Conservation (phyloP, 129 eudicot species). For the Lonicera japonica region DNA sequence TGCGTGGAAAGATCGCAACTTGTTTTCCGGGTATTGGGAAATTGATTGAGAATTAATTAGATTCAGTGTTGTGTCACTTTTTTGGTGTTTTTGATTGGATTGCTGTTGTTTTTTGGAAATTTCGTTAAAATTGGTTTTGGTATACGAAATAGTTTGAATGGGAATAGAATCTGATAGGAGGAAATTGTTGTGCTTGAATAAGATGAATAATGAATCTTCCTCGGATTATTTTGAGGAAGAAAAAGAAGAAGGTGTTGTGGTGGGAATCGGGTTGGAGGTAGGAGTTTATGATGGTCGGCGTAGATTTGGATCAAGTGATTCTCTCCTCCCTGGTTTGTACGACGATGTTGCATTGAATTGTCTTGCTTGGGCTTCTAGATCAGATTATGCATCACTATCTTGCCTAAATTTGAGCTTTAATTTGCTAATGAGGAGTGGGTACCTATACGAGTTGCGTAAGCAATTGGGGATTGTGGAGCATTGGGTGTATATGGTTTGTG, state of each 20-base stretch:
- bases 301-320: constrained; percentile 28
- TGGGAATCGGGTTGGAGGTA: constrained; percentile 17
- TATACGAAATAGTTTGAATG: background rate
- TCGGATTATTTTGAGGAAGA: constrained; percentile 25
- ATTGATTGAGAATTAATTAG: constrained; percentile 9
- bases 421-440: constrained; percentile 42
- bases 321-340: constrained; percentile 52
- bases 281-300: constrained; percentile 29
- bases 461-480: constrained; percentile 53
- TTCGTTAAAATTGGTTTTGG: background rate
- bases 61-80: constrained; percentile 1
- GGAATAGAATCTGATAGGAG: constrained; percentile 12
- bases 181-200: constrained; percentile 18
- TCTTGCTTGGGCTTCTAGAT: constrained; percentile 50
- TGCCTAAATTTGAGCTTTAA: constrained; percentile 47
- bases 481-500: constrained; percentile 82
- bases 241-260: constrained; percentile 16
- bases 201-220: constrained; percentile 12
- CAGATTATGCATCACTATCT: constrained; percentile 51
- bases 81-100: constrained; percentile 8
- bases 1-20: constrained; percentile 14
- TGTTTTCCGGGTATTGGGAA: constrained; percentile 17
- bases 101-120: constrained; percentile 11
- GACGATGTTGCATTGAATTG: constrained; percentile 68
- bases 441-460: constrained; percentile 49